These are phyloP conservation scores for Monosporascus sp. DNA, from an alignment of 2,329 filamentous ascomycete genomes.

Conservation along the genomic window DNA sequence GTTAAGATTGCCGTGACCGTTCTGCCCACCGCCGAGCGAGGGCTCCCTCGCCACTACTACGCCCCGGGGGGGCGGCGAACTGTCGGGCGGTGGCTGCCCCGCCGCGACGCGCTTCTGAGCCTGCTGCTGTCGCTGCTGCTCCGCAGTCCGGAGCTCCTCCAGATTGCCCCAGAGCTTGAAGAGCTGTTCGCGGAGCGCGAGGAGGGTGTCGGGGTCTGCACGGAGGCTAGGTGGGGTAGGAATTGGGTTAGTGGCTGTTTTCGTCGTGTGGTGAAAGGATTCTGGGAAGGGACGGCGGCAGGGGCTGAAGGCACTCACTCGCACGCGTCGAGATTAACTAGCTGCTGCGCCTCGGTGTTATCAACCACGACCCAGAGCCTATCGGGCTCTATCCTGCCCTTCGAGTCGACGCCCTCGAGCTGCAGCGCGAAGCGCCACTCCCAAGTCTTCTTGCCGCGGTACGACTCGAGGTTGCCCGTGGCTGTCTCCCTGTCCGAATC, in stretches of 20 bases:
- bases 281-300: background rate
- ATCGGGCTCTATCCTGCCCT: conserved; percentile 30
- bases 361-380: conserved; percentile 65
- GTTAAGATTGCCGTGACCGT: conserved; percentile 8
- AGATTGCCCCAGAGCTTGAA: conserved; percentile 83
- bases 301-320: conserved; percentile 26
- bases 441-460: conserved; percentile 46
- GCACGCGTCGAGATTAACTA: conserved; percentile 42
- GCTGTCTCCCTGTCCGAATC: conserved; percentile 15
- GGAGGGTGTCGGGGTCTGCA: conserved; percentile 41
- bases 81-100: conserved; percentile 31
- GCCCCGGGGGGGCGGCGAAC: conserved; percentile 29
- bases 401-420: conserved; percentile 61
- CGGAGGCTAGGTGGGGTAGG: conserved; percentile 43
- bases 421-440: conserved; percentile 80
- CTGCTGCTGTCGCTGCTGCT: conserved; percentile 19
- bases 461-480: conserved; percentile 15
- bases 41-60: conserved; percentile 4
- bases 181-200: conserved; percentile 59
- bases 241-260: conserved; percentile 3
- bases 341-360: conserved; percentile 44
- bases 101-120: conserved; percentile 17
- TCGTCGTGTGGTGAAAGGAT: background rate
- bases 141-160: conserved; percentile 57
- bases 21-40: conserved; percentile 6